Evolutionary conservation across 768 basidiomycete species (phyloP), one percentile per base, ranked within the genome.

Genomic region (Amylocystis lapponica): DNA sequence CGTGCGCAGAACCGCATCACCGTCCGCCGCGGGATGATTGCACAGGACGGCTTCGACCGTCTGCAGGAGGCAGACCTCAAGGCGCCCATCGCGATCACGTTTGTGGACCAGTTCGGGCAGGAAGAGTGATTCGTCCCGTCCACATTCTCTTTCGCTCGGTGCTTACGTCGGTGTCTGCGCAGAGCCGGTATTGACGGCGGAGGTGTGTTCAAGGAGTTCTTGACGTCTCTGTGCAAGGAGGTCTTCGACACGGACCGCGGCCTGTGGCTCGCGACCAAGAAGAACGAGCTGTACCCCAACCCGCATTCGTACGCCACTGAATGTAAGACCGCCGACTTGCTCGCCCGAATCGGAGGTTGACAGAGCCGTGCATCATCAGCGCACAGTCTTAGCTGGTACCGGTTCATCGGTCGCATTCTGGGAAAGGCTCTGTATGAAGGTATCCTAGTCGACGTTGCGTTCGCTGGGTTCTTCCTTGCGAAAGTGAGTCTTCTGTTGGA

Each of bases 371-470:
- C 35, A 8, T n/a, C n/a, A n/a, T n/a, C 55, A 94, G 86, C 76
- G 0, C 85, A 90, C 57, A 93, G 83, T 57, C 68, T 97, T 36
- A 79, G 76, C 32, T 98, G 95, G 95, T 98, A 88, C 58, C 76
- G 81, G 1, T 93, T 95, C 63, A 86, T 97, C 47, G 96, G 96
- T 0, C 74, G 90, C 2, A 88, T 99, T 16, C 71, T 99, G 1
- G 95, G 95, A 4, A 98, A 98, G 60, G 96, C 95, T 0, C 72
- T 99, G 59, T 98, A 99, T 55, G 90, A 97, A 41, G 93, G 94
- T 1, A 96, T 98, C 35, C 70, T 99, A 6, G 83, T 95, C 13
- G 92, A 97, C 50, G 91, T 97, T 2, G 86, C 86, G 0, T 98
- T 98, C 61, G 94, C 96, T 3, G 79, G 82, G 2, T 99, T 98